phyloP scores from a whole-genome alignment of 2,329 filamentous ascomycete genomes.

The Neophaeococcomyces aloes region DNA sequence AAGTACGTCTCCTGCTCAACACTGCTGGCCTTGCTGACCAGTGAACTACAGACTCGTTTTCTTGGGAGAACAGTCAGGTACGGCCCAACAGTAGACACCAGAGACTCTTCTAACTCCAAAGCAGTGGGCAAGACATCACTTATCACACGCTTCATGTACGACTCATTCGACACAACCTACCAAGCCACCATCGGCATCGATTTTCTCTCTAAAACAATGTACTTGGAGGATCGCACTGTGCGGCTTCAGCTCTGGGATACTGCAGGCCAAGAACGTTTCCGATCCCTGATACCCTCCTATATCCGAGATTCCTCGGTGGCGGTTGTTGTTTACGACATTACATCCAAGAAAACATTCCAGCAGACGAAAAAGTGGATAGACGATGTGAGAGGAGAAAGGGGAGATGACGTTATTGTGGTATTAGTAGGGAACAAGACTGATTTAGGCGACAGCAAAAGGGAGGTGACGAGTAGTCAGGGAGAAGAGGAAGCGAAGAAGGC shows the following conservation, averaged over 20 bases:
- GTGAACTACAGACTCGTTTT: conserved; percentile 67
- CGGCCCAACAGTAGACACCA: conserved; percentile 23
- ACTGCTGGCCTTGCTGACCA: conserved; percentile 21
- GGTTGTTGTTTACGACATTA: conserved; percentile 98
- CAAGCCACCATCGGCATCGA: conserved; percentile 99
- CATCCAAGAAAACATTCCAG: conserved; percentile 92
- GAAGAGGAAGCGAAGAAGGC: conserved; percentile 98
- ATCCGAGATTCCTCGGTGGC: conserved; percentile 97
- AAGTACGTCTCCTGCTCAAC: conserved; percentile 52
- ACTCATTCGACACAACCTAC: conserved; percentile 99
- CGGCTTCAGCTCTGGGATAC: conserved; percentile 98
- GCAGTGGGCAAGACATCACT: conserved; percentile 95
- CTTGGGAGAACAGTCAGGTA: conserved; percentile 96
- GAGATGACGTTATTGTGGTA: conserved; percentile 98
- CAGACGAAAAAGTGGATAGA: conserved; percentile 99
- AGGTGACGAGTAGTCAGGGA: conserved; percentile 91
- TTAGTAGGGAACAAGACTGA: conserved; percentile 99
- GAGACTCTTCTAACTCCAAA: background rate
- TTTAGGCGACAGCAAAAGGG: conserved; percentile 81
- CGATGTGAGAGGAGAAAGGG: conserved; percentile 89
- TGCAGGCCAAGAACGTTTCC: conserved; percentile 92
- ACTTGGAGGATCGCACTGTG: conserved; percentile 95
- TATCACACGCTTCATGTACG: conserved; percentile 99
- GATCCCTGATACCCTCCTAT: conserved; percentile 93
- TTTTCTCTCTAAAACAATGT: conserved; percentile 99